Base-by-base conservation (phyloP, 257 asterid genomes). In the Ilex aquifolium region DNA sequence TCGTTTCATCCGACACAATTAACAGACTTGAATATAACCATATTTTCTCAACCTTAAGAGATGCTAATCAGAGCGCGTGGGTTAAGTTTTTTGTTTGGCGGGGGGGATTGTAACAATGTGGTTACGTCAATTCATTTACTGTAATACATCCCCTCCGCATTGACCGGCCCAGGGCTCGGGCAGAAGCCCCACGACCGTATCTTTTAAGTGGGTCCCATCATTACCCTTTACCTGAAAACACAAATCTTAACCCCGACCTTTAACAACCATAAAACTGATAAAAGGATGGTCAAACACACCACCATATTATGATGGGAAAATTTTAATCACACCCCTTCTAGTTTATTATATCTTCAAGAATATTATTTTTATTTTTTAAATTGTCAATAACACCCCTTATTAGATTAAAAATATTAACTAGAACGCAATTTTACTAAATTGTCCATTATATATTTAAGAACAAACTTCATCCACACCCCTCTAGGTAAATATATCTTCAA, bases 131-230 rank as follows among this genome's bases (percentile, higher is more conserved):
- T n/a, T 49, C 17, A 42, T 10, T 44, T 7, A 13, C 12, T 21
- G 36, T 27, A n/a, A 59, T 44, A 51, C 54, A 46, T 52, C 54
- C 70, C 70, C 50, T 60, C 82, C 79, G 75, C 77, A 76, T 73
- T 73, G 79, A 79, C 77, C 79, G 79, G 48, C 76, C 27, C 68
- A 13, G 61, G 74, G 57, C 56, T 42, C 59, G 65, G 64, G 69
- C 56, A 52, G 39, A 36, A 10, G 7, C 15, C 56, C 64, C 74
- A 72, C 70, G 77, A 55, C 67, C 70, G 77, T 57, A 79, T 72
- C 76, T 72, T 60, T 60, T 9, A 8, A 29, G 62, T 76, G 78
- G 7, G 61, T 78, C 67, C 15, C 65, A 2, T 10, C 27, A 10
- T 7, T 7, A 13, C 53, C 69, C 67, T 44, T 31, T 53, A 44